Evolutionary conservation across 441 rosid species (phyloP), one percentile per base, ranked within the genome.

Genomic region (Corymbia citriodora): DNA sequence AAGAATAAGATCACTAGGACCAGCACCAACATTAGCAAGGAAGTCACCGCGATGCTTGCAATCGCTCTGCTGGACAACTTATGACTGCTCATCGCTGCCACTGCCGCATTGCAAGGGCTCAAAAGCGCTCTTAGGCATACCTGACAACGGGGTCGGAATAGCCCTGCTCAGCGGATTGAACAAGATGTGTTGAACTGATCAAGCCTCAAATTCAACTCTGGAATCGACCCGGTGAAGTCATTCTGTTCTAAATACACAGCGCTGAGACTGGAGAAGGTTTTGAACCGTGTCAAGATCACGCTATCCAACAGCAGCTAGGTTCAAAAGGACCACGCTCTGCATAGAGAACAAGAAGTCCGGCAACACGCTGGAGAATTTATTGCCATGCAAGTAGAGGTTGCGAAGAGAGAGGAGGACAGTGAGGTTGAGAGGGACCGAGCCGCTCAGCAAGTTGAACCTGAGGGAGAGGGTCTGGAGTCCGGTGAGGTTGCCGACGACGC

Each of bases 91-190:
- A 59, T 54, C 2, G 33, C 45, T 23, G 25, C 33, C 9, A 15
- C 57, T 25, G 88, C 85, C 7, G n/a, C 90, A n/a, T 85, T 63
- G 79, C 90, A 90, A 55, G 89, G 65, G 53, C 13, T 55, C 45
- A 90, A 40, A 98, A 15, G 99, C 93, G 91, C 88, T 91, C 6
- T 93, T 88, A 5, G 94, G 93, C 87, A 96, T 96, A 8, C 65
- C 90, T 74, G 92, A 81, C 2, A 98, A 89, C 74, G 88, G 91
- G 53, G 90, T 91, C 0, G 99, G 99, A 48, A 98, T 92, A 12
- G 96, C 92, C 90, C 99, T 99, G 83, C 96, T 97, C 89, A 98
- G 92, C 90, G 92, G 79, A 95, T 98, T 98, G 85, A 93, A 93
- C 12, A 99, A 97, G 55, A 97, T 96, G 90, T 98, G 4, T 36